Percentiles rank a stretch among this genome's conserved stretches.
Conservation (phyloP, 2,329 filamentous ascomycete genomes). For the Pseudocercospora fuligena region DNA sequence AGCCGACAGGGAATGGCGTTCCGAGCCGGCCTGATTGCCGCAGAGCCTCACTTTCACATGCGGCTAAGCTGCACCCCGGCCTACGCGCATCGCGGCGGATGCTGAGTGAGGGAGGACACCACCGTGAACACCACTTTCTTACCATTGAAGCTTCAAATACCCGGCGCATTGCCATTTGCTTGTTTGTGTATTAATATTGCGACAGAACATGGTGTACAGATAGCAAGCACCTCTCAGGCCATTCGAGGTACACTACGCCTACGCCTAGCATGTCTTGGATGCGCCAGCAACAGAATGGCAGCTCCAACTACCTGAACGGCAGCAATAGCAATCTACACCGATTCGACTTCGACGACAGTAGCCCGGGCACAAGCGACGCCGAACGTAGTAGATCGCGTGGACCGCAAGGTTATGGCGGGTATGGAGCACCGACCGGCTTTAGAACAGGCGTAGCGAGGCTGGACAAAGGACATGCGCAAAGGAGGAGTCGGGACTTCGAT, state of each 20-base stretch:
- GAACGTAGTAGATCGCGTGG: constrained; percentile 44
- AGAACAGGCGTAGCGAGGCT: constrained; percentile 43
- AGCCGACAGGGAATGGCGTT: neutral
- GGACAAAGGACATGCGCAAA: constrained; percentile 48
- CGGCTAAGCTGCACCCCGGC: neutral
- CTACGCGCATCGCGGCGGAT: constrained; percentile 1
- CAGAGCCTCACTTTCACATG: constrained; percentile 7
- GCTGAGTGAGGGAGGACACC: neutral
- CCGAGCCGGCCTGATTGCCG: neutral
- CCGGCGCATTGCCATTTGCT: neutral
- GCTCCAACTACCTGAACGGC: constrained; percentile 44
- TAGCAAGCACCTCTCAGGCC: neutral
- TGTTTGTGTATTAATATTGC: neutral
- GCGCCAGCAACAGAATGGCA: constrained; percentile 30
- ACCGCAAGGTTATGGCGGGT: constrained; percentile 44
- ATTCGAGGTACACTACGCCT: neutral
- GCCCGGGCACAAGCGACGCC: constrained; percentile 42
- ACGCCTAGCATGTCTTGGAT: constrained; percentile 28
- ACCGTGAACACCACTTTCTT: neutral
- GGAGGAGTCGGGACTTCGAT: constrained; percentile 47
- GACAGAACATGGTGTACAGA: neutral
- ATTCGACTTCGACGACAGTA: constrained; percentile 43
- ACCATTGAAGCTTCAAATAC: neutral
- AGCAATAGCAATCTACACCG: constrained; percentile 41
- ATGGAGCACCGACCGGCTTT: constrained; percentile 31